Evolutionary conservation across 129 eudicot species (phyloP).

Genomic region (Lactuca sativa): DNA sequence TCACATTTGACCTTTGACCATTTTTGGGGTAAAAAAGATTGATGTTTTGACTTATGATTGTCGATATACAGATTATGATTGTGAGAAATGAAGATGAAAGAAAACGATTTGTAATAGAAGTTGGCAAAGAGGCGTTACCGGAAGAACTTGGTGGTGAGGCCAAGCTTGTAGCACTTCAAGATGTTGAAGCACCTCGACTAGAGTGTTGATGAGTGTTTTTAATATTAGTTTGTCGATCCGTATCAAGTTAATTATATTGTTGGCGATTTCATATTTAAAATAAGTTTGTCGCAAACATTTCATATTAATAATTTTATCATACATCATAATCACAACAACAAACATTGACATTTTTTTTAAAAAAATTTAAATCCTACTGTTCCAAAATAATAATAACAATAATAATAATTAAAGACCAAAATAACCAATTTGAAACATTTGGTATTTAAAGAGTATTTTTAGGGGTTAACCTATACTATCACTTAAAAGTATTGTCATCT

Average conservation of each 20-base stretch:
- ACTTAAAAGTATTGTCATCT: too few species aligned
- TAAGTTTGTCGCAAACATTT: background rate
- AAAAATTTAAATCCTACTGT: too few species aligned
- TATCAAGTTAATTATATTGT: background rate
- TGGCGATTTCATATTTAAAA: background rate
- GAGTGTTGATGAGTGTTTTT: constrained; percentile 1
- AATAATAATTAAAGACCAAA: too few species aligned
- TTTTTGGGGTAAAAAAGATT: background rate
- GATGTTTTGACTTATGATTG: constrained; percentile 5
- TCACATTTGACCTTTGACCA: background rate
- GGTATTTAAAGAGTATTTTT: too few species aligned
- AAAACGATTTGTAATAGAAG: constrained; percentile 27
- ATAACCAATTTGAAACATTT: too few species aligned
- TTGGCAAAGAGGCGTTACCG: constrained; percentile 44
- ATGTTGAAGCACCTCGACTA: constrained; percentile 26
- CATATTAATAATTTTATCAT: background rate
- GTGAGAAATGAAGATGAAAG: constrained; percentile 39
- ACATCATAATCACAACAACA: background rate
- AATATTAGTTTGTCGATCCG: background rate
- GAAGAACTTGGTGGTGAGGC: constrained; percentile 45
- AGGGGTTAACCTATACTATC: too few species aligned
- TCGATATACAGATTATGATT: constrained; percentile 36
- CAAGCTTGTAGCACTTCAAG: constrained; percentile 39
- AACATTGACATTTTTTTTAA: background rate
- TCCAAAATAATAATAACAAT: too few species aligned